Base-by-base conservation (phyloP, 352 stramenopile genomes). In the Globisporangium spiculum region DNA sequence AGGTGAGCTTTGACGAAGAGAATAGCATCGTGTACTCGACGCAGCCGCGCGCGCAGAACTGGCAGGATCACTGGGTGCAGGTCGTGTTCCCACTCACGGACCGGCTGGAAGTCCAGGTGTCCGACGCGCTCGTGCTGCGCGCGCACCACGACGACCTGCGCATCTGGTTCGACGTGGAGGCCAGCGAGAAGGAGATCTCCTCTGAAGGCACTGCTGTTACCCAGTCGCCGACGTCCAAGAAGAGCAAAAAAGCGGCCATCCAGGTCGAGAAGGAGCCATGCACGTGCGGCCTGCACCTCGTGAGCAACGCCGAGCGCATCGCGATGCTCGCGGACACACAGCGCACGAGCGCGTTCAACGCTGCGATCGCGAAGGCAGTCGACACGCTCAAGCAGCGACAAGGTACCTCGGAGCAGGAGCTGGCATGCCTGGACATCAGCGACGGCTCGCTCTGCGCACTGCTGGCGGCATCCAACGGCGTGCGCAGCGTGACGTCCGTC, bases 11-110 rank as follows among this genome's bases (percentile, higher is more conserved):
- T 52, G 79, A 88, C 60, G 67, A 62, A 0, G 73, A 80, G 1
- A 60, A 90, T 59, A 68, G 30, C 9, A 63, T 90, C 53, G 69
- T 88, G 32, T 94, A 94, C 71, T 93, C 81, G 16, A 93, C 86
- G 18, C 68, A 79, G 66, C 80, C 81, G 4, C 78, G 67, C 4
- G 80, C 64, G 58, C 83, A 93, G 67, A 92, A 91, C 63, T 94
- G 86, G 86, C 86, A 94, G 50, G 86, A 94, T 59, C 84, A 94
- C 71, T 94, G 84, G 86, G 84, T 93, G 9, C 83, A 90, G 50
- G 86, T 94, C 22, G 83, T 92, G 0, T 93, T 84, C 64, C 86
- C 86, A 2, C 74, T 93, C 1, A 65, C 84, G 1, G 69, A 75
- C 3, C 63, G 76, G 2, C 69, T 78, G 8, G 55, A 69, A 0